Percentiles rank a stretch among this genome's conserved stretches.
phyloP scores from a whole-genome alignment of 345 rosid species.

The Tarenaya hassleriana region DNA sequence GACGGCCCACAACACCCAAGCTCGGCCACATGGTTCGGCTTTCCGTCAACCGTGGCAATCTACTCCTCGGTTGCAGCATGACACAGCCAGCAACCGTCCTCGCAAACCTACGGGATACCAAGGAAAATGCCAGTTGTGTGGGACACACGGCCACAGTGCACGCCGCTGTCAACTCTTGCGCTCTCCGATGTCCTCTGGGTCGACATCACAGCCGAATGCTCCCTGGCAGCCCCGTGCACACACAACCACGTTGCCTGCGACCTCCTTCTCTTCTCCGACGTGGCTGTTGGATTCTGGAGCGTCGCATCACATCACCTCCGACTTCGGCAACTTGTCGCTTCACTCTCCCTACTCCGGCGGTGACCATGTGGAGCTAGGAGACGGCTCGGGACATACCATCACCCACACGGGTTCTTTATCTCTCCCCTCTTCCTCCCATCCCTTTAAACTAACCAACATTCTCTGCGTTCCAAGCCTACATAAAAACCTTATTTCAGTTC shows the following conservation, averaged over 20 bases:
- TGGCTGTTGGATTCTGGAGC: slow-evolving; percentile 3
- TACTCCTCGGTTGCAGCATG: no score
- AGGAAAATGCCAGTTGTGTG: not conserved
- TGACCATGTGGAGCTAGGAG: not conserved
- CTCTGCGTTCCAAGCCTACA: not conserved
- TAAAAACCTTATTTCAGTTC: no score
- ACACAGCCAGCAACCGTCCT: not conserved
- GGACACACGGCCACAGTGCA: not conserved
- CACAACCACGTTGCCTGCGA: not conserved
- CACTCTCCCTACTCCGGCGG: not conserved
- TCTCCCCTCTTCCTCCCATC: not conserved
- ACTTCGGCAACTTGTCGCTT: not conserved
- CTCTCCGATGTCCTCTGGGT: not conserved
- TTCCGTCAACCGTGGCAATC: no score
- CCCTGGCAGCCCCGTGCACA: not conserved
- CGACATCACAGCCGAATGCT: not conserved
- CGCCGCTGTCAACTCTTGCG: not conserved
- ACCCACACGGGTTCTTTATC: not conserved
- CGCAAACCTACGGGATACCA: slow-evolving; percentile 2
- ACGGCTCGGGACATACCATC: not conserved
- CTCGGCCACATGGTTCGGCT: no score
- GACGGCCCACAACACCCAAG: not conserved
- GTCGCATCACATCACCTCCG: slow-evolving; percentile 6
- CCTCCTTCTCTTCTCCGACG: not conserved
- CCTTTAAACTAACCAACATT: not conserved